Evolutionary conservation across 2,329 filamentous ascomycete genomes (phyloP).

Genomic region (Parastagonospora nodorum): DNA sequence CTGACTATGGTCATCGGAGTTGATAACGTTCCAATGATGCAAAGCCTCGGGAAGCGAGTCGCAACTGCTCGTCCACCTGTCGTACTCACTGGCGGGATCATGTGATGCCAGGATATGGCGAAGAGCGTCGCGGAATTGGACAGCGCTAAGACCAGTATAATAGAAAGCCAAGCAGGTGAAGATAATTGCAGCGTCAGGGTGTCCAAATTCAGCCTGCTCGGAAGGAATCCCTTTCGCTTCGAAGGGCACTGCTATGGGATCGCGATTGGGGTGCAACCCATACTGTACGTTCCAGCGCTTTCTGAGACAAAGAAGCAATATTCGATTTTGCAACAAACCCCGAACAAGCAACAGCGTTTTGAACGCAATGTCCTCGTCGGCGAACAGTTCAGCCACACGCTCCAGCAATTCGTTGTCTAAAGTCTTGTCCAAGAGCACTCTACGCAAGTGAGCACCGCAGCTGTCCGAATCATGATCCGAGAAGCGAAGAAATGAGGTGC

Average conservation of each 20-base stretch:
- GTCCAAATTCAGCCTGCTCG: constrained; percentile 67
- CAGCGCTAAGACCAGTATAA: constrained; percentile 60
- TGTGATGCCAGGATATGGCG: constrained; percentile 50
- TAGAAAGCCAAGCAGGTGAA: constrained; percentile 73
- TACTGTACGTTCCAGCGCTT: constrained; percentile 71
- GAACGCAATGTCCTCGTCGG: no score
- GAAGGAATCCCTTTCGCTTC: constrained; percentile 68
- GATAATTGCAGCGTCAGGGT: constrained; percentile 68
- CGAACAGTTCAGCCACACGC: no score
- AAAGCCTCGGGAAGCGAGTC: no score
- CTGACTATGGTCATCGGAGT: constrained; percentile 55
- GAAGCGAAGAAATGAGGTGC: no score
- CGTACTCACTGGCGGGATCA: no score
- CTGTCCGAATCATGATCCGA: no score
- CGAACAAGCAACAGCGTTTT: constrained; percentile 54
- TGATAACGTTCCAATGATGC: no score
- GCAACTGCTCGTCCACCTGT: constrained; percentile 55
- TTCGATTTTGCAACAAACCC: constrained; percentile 60
- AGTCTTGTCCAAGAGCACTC: no score
- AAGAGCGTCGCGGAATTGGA: constrained; percentile 58
- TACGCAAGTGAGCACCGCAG: no score
- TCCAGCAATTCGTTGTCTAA: no score
- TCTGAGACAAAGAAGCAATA: constrained; percentile 60
- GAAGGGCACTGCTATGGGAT: constrained; percentile 66
- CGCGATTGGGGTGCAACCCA: constrained; percentile 53